These are phyloP conservation scores for Sclerotinia trifoliorum DNA, from an alignment of 2,329 filamentous ascomycete genomes.

Conservation along the genomic window DNA sequence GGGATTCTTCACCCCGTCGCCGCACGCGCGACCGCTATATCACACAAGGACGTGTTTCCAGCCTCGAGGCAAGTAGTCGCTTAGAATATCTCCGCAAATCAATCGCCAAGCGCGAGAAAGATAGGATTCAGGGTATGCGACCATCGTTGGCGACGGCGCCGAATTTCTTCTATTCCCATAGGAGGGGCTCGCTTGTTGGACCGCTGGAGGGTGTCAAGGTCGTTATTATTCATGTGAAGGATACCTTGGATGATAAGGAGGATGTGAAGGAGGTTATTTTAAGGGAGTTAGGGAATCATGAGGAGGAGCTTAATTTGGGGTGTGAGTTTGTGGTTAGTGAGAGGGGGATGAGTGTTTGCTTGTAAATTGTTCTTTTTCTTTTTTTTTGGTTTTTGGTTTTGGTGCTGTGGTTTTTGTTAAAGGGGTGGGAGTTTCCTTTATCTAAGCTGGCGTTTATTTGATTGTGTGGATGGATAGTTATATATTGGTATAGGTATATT, in stretches of 20 bases:
- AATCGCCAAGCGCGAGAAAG: background rate
- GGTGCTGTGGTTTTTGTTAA: background rate
- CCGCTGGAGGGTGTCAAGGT: slow-evolving; percentile 69
- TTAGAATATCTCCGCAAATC: background rate
- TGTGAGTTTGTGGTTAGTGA: slow-evolving; percentile 69
- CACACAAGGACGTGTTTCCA: too few species aligned
- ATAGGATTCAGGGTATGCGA: background rate
- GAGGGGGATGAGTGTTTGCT: slow-evolving; percentile 4
- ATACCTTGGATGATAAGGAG: slow-evolving; percentile 71
- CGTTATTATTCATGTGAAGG: slow-evolving; percentile 93
- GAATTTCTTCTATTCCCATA: too few species aligned
- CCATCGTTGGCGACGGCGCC: background rate
- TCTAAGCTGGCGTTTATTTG: background rate
- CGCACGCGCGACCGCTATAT: background rate
- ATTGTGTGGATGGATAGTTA: background rate
- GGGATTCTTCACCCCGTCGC: background rate
- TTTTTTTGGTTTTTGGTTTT: background rate
- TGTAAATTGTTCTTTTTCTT: background rate
- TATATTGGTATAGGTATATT: too few species aligned
- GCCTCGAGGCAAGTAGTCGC: too few species aligned
- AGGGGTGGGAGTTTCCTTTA: background rate
- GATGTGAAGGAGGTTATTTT: slow-evolving; percentile 65
- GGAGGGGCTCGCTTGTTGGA: background rate
- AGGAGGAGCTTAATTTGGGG: slow-evolving; percentile 57
- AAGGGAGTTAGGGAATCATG: slow-evolving; percentile 64